Conservation (phyloP, 1,139 yeast genomes). For the Meyerozyma athensensis region DNA sequence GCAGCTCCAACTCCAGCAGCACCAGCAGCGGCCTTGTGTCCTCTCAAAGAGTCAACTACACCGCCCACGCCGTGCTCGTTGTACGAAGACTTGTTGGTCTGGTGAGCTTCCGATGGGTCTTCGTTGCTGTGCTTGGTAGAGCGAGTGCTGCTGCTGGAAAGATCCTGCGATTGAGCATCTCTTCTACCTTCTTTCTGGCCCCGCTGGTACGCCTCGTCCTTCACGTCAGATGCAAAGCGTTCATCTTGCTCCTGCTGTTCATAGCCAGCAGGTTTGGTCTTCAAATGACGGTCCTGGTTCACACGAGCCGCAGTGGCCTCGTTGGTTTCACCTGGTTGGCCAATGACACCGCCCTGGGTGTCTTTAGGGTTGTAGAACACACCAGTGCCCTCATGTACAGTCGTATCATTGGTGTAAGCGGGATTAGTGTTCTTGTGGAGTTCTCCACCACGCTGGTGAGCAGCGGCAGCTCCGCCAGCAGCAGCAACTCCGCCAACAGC, state of each 20-base stretch:
- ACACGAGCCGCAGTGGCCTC: slow-evolving; percentile 29
- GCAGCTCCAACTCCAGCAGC: slow-evolving; percentile 1
- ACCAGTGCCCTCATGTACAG: slow-evolving; percentile 26
- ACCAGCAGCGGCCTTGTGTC: neutral
- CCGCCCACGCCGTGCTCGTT: slow-evolving; percentile 20
- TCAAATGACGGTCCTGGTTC: slow-evolving; percentile 20
- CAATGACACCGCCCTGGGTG: slow-evolving; percentile 31
- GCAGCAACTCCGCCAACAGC: slow-evolving; percentile 5
- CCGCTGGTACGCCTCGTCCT: slow-evolving; percentile 8
- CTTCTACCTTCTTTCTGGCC: slow-evolving; percentile 16
- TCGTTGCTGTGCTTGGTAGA: slow-evolving; percentile 5
- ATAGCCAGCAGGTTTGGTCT: slow-evolving; percentile 29
- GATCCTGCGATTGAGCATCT: slow-evolving; percentile 11
- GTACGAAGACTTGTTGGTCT: slow-evolving; percentile 27
- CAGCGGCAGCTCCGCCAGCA: slow-evolving; percentile 6
- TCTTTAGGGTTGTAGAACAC: slow-evolving; percentile 33
- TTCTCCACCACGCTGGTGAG: slow-evolving; percentile 1
- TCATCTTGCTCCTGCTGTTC: slow-evolving; percentile 13
- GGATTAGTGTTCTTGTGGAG: slow-evolving; percentile 20
- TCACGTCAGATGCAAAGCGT: slow-evolving; percentile 15
- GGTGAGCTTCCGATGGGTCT: slow-evolving; percentile 25
- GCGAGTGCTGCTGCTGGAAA: neutral
- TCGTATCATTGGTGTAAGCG: slow-evolving; percentile 27
- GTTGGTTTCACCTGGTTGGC: slow-evolving; percentile 9
- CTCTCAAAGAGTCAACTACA: slow-evolving; percentile 2